Conservation (phyloP, 2,329 filamentous ascomycete species). For the Metarhizium album region DNA sequence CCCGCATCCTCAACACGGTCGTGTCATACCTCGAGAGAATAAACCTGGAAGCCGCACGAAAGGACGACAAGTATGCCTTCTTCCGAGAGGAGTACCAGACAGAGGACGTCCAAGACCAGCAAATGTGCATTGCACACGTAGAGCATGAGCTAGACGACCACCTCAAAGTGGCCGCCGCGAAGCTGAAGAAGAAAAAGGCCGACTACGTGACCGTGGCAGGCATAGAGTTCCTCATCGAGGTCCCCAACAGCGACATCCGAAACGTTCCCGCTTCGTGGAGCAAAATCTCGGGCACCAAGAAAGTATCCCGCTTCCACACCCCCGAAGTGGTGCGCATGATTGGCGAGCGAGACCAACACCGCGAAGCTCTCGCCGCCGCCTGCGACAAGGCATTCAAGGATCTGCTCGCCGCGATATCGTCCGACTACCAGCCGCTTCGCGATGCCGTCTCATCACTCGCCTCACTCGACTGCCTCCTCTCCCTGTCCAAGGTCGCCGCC, state of each 20-base stretch:
- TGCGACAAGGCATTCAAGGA: constrained; percentile 73
- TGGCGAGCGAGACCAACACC: constrained; percentile 85
- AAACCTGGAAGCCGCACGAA: constrained; percentile 70
- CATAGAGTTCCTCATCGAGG: constrained; percentile 91
- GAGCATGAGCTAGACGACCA: constrained; percentile 82
- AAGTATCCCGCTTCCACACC: constrained; percentile 84
- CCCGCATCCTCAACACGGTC: constrained; percentile 63
- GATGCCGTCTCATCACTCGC: constrained; percentile 81
- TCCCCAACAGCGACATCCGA: constrained; percentile 71
- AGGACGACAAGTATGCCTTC: constrained; percentile 89
- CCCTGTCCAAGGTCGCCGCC: constrained; percentile 70
- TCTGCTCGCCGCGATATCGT: constrained; percentile 62
- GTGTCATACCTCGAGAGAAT: constrained; percentile 72
- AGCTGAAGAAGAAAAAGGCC: constrained; percentile 59
- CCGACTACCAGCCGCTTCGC: constrained; percentile 80
- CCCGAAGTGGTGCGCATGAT: constrained; percentile 78
- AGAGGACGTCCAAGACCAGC: constrained; percentile 79
- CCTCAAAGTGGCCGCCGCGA: constrained; percentile 57
- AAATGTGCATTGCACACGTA: constrained; percentile 81
- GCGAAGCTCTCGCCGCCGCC: constrained; percentile 82
- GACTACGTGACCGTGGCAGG: constrained; percentile 76
- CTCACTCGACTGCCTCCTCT: constrained; percentile 80
- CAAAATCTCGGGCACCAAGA: constrained; percentile 92
- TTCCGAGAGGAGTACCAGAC: constrained; percentile 82
- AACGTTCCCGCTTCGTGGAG: constrained; percentile 87